Base-by-base conservation (phyloP, 805 yeast genomes). In the Wickerhamomyces subpelliculosus region DNA sequence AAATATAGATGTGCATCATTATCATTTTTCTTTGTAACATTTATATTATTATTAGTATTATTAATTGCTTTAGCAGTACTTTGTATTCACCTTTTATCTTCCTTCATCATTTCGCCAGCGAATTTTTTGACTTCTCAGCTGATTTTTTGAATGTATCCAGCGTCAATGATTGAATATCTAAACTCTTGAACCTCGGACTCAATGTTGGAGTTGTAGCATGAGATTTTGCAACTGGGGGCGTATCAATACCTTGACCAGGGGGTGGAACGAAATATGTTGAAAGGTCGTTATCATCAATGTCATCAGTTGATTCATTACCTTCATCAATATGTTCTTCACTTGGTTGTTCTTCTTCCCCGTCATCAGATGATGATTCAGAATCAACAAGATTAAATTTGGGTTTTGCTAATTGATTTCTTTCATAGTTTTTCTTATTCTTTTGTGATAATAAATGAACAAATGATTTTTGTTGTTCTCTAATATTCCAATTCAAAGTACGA, bases 401-500 rank as follows among this genome's bases (percentile, higher is more conserved):
- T 20, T 43, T 51, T 23, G 43, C 42, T 27, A 47, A 27, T 34
- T 52, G 55, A 27, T 44, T 51, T 27, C 48, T 43, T 36, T 51
- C 68, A 44, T 70, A 70, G 28, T 66, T 67, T 42, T 63, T 65
- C 48, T 70, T 67, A 52, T 76, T 79, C 57, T 74, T 72, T 21
- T 72, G 76, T 28, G 82, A 74, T 26, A 78, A 57, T 49, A 74
- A 60, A 53, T 75, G 81, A 5, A 72, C 72, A 55, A 86, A 84
- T 4, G 95, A 81, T 51, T 85, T 86, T 56, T 90, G 97, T 39
- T 79, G 79, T 54, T 87, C 93, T 47, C 97, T 73, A 21, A 75
- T 87, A 57, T 90, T 90, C 98, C 98, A 93, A 56, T 90, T 87
- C 55, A 93, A 64, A 22, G 94, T 80, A 50, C 95, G 67, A 58